phyloP scores from a whole-genome alignment of 257 asterid genomes.

The Solanum chilense region DNA sequence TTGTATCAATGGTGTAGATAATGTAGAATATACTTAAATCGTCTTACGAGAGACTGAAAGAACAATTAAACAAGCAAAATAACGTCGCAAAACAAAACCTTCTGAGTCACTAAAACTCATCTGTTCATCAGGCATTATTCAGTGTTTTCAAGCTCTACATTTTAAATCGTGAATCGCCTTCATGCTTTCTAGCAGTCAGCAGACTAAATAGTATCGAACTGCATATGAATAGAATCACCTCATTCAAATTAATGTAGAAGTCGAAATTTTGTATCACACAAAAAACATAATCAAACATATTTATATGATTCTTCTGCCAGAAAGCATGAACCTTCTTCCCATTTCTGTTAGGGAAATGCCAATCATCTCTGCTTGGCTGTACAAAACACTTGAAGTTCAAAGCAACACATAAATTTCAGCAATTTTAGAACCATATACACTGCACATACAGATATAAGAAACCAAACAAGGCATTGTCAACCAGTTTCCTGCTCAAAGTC shows the following conservation, averaged over 20 bases:
- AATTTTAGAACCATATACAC: background rate
- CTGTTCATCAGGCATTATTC: background rate
- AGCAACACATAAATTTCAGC: background rate
- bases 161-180: background rate
- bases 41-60: background rate
- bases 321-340: background rate
- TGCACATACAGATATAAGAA: background rate
- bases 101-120: background rate
- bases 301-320: background rate
- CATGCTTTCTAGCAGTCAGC: background rate
- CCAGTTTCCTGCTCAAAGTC: slow-evolving; percentile 95
- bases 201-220: background rate
- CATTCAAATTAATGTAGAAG: background rate
- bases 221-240: background rate
- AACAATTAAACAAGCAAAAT: background rate
- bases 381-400: background rate
- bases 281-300: background rate
- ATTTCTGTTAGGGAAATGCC: background rate
- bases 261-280: background rate
- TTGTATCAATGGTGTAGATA: background rate
- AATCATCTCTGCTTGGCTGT: background rate
- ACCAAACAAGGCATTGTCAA: slow-evolving; percentile 10
- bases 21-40: background rate
- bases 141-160: background rate
- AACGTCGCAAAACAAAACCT: background rate